Evolutionary conservation across 2,329 filamentous ascomycete genomes (phyloP).

Genomic region (Dichotomopilus funicola): DNA sequence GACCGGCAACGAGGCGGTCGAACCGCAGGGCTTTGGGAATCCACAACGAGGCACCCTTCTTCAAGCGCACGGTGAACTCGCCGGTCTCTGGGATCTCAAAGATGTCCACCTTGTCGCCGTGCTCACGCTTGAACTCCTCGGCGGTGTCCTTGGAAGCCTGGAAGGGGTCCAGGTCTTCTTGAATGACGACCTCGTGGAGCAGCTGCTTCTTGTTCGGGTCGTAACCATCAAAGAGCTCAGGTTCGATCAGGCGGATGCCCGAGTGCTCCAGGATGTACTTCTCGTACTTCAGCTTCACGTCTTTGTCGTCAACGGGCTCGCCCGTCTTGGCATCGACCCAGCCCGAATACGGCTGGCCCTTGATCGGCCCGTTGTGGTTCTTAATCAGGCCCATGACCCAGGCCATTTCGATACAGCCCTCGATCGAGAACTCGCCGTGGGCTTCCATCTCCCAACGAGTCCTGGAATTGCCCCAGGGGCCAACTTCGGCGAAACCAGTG

Average conservation of each 20-base stretch:
- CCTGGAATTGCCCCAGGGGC: constrained; percentile 96
- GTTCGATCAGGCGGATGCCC: constrained; percentile 95
- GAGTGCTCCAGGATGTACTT: constrained; percentile 93
- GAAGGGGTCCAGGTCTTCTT: constrained; percentile 95
- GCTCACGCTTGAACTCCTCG: constrained; percentile 93
- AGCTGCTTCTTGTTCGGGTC: constrained; percentile 98
- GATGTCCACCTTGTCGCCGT: constrained; percentile 95
- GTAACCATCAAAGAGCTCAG: constrained; percentile 93
- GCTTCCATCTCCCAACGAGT: constrained; percentile 99
- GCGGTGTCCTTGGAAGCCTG: constrained; percentile 96
- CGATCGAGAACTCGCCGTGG: constrained; percentile 89
- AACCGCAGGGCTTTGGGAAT: constrained; percentile 97
- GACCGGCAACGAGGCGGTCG: constrained; percentile 92
- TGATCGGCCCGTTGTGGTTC: constrained; percentile 93
- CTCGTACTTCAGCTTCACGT: constrained; percentile 96
- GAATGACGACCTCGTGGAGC: constrained; percentile 93
- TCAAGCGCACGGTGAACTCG: constrained; percentile 89
- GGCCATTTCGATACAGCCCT: constrained; percentile 98
- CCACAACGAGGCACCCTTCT: constrained; percentile 89
- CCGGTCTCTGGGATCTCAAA: constrained; percentile 92
- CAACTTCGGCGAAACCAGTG: constrained; percentile 91
- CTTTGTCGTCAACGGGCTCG: constrained; percentile 95
- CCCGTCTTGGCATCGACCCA: constrained; percentile 94
- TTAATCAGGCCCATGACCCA: constrained; percentile 99
- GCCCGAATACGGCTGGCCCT: constrained; percentile 92